These are phyloP conservation scores for Tolypocladium inflatum DNA, from an alignment of 2,329 filamentous ascomycete genomes.

Conservation along the genomic window DNA sequence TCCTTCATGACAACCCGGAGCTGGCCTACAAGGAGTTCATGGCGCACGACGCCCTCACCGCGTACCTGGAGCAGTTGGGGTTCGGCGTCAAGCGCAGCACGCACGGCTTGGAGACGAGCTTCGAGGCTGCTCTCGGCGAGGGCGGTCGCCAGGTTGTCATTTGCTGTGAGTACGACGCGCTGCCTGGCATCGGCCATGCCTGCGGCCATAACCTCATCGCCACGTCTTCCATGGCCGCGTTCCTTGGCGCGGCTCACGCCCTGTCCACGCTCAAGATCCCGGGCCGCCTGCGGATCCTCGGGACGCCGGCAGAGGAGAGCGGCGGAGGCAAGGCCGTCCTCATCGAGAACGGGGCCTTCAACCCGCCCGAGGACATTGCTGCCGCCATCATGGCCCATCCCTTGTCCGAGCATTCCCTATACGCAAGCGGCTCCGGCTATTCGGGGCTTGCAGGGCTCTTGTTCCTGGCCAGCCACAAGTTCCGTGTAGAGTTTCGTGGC, in stretches of 20 bases:
- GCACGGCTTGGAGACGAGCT: slow-evolving; percentile 42
- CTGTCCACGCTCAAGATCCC: slow-evolving; percentile 17
- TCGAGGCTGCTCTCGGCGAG: slow-evolving; percentile 33
- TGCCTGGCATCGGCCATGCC: slow-evolving; percentile 34
- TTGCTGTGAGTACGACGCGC: slow-evolving; percentile 39
- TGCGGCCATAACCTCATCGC: slow-evolving; percentile 38
- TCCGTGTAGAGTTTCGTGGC: slow-evolving; percentile 22
- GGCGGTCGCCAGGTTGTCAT: slow-evolving; percentile 30
- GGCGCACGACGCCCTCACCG: slow-evolving; percentile 39
- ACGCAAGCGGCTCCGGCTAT: not conserved
- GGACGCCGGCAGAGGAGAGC: slow-evolving; percentile 33
- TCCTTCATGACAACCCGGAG: slow-evolving; percentile 36
- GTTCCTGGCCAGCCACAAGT: slow-evolving; percentile 21
- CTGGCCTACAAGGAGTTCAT: slow-evolving; percentile 39
- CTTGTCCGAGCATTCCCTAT: slow-evolving; percentile 2
- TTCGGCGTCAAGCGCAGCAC: slow-evolving; percentile 37
- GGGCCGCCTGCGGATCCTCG: slow-evolving; percentile 29
- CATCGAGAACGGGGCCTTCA: slow-evolving; percentile 17
- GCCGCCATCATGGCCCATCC: slow-evolving; percentile 21
- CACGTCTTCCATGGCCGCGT: slow-evolving; percentile 27
- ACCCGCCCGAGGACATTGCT: slow-evolving; percentile 11
- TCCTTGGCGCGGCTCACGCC: slow-evolving; percentile 25
- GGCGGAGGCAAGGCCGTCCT: slow-evolving; percentile 28
- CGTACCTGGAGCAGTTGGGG: slow-evolving; percentile 31
- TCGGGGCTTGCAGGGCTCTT: slow-evolving; percentile 16